Percentiles rank a stretch among this genome's conserved stretches.
phyloP scores from a whole-genome alignment of 352 stramenopile species.

The Phytophthora ohioensis region DNA sequence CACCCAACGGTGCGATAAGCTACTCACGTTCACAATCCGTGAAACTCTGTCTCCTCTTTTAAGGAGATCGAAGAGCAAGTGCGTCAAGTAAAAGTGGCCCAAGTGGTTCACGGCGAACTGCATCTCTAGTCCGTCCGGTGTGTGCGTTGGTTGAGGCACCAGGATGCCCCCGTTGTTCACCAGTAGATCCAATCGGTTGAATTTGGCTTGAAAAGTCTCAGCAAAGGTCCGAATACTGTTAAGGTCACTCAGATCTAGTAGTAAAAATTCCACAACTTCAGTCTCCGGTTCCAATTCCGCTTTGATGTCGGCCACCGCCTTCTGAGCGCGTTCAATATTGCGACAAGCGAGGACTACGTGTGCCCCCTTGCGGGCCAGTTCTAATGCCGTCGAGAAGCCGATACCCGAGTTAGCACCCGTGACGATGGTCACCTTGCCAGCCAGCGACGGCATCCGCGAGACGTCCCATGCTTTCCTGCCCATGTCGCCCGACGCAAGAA shows the following conservation, averaged over 20 bases:
- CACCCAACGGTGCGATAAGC: constrained; percentile 44
- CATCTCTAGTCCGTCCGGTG: constrained; percentile 53
- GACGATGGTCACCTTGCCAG: constrained; percentile 77
- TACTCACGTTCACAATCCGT: constrained; percentile 50
- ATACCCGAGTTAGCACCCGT: constrained; percentile 90
- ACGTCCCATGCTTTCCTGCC: constrained; percentile 18
- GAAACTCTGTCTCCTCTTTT: constrained; percentile 30
- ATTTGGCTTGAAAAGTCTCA: constrained; percentile 43
- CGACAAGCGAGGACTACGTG: constrained; percentile 90
- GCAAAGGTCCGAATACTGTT: constrained; percentile 48
- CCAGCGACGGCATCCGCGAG: constrained; percentile 43
- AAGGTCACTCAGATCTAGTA: constrained; percentile 56
- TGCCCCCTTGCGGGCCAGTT: constrained; percentile 64
- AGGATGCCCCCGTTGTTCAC: constrained; percentile 71
- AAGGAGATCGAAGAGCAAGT: constrained; percentile 62
- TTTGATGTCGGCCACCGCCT: constrained; percentile 42
- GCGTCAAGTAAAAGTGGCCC: constrained; percentile 66
- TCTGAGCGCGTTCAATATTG: constrained; percentile 38
- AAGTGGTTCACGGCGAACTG: constrained; percentile 73
- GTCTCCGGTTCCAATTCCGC: constrained; percentile 15
- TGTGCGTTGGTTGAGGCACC: constrained; percentile 46
- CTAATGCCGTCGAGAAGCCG: constrained; percentile 74
- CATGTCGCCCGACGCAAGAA: background rate
- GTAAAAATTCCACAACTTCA: constrained; percentile 46
- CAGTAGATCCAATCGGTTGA: constrained; percentile 57